Evolutionary conservation across 345 rosid species (phyloP).

Genomic region (Aegle marmelos): DNA sequence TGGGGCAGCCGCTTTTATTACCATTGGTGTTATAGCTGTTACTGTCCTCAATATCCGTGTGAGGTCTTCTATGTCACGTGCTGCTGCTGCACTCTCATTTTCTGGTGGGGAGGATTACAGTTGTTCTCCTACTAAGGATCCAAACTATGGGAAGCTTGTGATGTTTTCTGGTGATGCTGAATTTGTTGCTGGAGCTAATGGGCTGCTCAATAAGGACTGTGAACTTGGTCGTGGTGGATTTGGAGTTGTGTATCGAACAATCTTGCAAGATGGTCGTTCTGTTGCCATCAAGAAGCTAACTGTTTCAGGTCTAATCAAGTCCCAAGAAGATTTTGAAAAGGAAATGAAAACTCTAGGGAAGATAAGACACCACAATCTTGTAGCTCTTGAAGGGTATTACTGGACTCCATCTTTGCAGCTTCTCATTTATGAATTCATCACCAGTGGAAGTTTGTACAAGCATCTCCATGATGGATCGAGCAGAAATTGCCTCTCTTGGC

Average conservation of each 20-base stretch:
- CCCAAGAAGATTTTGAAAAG: slow-evolving; percentile 84
- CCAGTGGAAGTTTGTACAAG: slow-evolving; percentile 71
- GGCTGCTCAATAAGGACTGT: slow-evolving; percentile 88
- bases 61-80: slow-evolving; percentile 54
- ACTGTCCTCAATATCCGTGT: slow-evolving; percentile 80
- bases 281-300: slow-evolving; percentile 97
- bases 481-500: slow-evolving; percentile 62
- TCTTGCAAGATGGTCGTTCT: slow-evolving; percentile 69
- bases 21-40: slow-evolving; percentile 78
- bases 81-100: slow-evolving; percentile 49
- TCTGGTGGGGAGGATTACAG: slow-evolving; percentile 81
- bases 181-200: slow-evolving; percentile 72
- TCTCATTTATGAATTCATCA: slow-evolving; percentile 71
- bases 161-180: slow-evolving; percentile 92
- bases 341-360: slow-evolving; percentile 78
- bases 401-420: slow-evolving; percentile 90
- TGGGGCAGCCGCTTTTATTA: slow-evolving; percentile 86
- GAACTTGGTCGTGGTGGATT: slow-evolving; percentile 99
- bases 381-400: slow-evolving; percentile 87
- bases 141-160: slow-evolving; percentile 88
- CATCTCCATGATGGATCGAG: slow-evolving; percentile 61
- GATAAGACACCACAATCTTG: slow-evolving; percentile 70
- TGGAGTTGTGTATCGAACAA: slow-evolving; percentile 84
- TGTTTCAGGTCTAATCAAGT: slow-evolving; percentile 71
- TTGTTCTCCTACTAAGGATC: slow-evolving; percentile 71